These are phyloP conservation scores for Aspergillus sp. DNA, from an alignment of 2,329 filamentous ascomycete genomes.

Conservation along the genomic window DNA sequence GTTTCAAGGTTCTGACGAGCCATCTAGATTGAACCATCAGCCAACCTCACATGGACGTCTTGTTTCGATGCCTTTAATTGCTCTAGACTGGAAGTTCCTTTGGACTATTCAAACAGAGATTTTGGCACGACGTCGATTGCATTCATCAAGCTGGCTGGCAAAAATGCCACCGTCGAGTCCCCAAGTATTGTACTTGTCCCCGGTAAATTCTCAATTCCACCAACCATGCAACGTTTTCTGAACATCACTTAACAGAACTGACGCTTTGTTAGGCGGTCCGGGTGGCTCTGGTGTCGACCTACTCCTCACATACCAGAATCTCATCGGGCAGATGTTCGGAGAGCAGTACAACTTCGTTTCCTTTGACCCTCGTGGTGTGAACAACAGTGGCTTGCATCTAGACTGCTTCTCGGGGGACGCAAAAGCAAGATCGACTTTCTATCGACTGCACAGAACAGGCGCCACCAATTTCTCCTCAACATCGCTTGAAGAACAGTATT, in stretches of 20 bases:
- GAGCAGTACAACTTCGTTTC: constrained; percentile 46
- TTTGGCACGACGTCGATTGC: constrained; percentile 16
- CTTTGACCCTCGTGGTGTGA: constrained; percentile 45
- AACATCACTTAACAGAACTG: background rate
- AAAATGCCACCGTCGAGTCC: constrained; percentile 16
- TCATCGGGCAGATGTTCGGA: constrained; percentile 31
- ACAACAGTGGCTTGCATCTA: constrained; percentile 29
- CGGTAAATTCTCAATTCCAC: background rate
- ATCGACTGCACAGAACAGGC: constrained; percentile 25
- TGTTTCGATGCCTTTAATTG: background rate
- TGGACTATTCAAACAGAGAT: background rate
- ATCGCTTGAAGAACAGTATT: constrained; percentile 29
- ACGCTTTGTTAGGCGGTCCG: background rate
- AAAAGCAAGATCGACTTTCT: constrained; percentile 18
- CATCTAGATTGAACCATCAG: background rate
- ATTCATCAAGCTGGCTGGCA: constrained; percentile 19
- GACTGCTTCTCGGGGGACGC: constrained; percentile 26
- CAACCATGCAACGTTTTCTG: background rate
- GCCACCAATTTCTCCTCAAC: constrained; percentile 22
- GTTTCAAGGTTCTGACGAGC: background rate
- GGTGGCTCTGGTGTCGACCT: constrained; percentile 21
- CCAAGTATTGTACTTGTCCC: constrained; percentile 15
- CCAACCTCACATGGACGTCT: background rate
- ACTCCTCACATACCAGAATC: constrained; percentile 23
- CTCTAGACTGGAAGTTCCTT: background rate